phyloP scores from a whole-genome alignment of 495 filamentous ascomycete genomes.

The Baudoinia panamericana region DNA sequence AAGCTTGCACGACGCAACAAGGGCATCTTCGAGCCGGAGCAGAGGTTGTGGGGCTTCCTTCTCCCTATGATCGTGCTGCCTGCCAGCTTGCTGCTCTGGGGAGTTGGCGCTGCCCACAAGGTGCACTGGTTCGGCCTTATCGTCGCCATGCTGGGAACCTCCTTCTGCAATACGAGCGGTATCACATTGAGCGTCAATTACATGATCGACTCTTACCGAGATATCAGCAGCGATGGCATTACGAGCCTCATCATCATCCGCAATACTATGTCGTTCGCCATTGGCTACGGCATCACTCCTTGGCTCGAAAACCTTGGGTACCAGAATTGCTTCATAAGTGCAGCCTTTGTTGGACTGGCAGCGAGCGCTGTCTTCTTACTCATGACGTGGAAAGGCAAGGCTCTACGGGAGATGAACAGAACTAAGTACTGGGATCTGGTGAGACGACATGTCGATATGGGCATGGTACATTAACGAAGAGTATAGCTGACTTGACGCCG shows the following conservation, averaged over 20 bases:
- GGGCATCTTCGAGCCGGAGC: conserved; percentile 49
- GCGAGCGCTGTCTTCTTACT: conserved; percentile 40
- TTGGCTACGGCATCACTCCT: conserved; percentile 32
- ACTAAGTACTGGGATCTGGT: conserved; percentile 10
- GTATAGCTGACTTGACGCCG: too few species aligned
- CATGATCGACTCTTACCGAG: conserved; percentile 48
- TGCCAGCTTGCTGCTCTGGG: conserved; percentile 50
- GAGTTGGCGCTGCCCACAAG: conserved; percentile 45
- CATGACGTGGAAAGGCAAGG: conserved; percentile 43
- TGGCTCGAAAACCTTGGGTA: conserved; percentile 47
- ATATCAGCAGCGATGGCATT: conserved; percentile 48
- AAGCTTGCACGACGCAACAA: conserved; percentile 45
- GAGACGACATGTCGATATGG: conserved; percentile 9
- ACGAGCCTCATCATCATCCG: conserved; percentile 50
- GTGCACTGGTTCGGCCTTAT: conserved; percentile 24
- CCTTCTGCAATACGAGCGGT: conserved; percentile 8
- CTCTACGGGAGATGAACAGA: conserved; percentile 22
- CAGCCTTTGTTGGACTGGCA: conserved; percentile 46
- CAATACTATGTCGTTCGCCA: conserved; percentile 40
- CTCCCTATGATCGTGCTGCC: conserved; percentile 32
- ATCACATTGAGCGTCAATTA: conserved; percentile 43
- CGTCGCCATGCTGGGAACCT: conserved; percentile 6
- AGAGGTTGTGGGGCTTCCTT: conserved; percentile 50
- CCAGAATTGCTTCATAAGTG: conserved; percentile 51
- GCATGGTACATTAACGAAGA: conserved; percentile 14